Evolutionary conservation across 352 stramenopile genomes (phyloP), one percentile per base, ranked within the genome.

Genomic region (Globisporangium radiosum): DNA sequence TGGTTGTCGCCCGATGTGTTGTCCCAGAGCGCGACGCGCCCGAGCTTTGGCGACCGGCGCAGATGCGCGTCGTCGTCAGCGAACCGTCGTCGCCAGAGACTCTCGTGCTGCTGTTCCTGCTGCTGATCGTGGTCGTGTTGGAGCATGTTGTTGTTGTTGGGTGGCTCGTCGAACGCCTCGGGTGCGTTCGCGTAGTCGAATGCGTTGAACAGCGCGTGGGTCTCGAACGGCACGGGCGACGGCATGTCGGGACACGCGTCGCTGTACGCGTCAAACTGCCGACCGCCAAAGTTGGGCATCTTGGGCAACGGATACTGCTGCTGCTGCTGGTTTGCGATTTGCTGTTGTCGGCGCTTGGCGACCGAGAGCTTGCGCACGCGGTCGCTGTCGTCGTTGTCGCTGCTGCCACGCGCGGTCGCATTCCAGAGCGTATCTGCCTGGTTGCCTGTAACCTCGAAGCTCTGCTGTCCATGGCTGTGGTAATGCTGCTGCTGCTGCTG

Each of bases 111-210:
- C 25, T 33, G 25, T 33, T 56, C 45, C 54, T 51, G 59, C 47
- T 47, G 13, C 11, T 11, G 6, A 13, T 47, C 43, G 14, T 40
- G 57, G 47, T n/a, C 25, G 14, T 49, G 10, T 6, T 43, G 11
- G 50, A 38, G 47, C 9, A 39, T 75, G 42, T 39, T 66, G 19
- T 37, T 47, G 51, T 7, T 60, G 50, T 7, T 69, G 15, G 1
- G 39, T 8, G 11, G 33, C 39, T 67, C 48, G 39, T 63, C 43
- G 47, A 85, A 82, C 42, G 64, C 61, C 60, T 85, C 73, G 5
- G 73, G 73, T 1, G 71, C 75, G 47, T 59, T 53, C 9, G 55
- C 67, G 42, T 78, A 80, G 64, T 81, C 72, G 57, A 85, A 81
- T 17, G 75, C 75, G 53, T 80, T 81, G 43, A 79, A 75, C 52